A percentile compares a stretch with the other conserved stretches of the same genome.
Conservation (phyloP, 208 protist species). For the Trichomonas gallinae region DNA sequence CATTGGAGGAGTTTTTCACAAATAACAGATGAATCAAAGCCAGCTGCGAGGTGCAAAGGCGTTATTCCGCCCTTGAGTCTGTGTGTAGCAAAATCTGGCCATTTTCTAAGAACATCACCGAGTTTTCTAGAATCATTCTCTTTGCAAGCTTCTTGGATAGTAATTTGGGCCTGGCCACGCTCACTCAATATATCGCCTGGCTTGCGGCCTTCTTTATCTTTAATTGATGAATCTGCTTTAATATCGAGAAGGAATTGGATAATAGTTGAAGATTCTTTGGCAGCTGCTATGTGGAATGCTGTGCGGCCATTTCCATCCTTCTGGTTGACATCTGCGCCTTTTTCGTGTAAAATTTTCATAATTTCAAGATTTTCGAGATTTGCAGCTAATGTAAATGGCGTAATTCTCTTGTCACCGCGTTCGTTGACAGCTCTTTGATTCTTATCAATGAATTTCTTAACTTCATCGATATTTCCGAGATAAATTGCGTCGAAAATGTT, state of each 20-base stretch:
- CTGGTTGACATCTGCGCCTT: background rate
- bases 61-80: background rate
- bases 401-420: background rate
- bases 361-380: background rate
- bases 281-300: background rate
- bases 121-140: background rate
- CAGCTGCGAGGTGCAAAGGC: background rate
- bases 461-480: background rate
- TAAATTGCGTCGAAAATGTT: background rate
- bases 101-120: background rate
- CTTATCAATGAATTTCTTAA: background rate
- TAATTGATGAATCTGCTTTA: background rate
- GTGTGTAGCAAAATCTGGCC: background rate
- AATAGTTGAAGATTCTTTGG: background rate
- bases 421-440: background rate
- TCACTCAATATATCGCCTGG: background rate
- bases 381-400: background rate
- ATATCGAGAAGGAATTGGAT: background rate
- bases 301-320: background rate
- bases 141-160: background rate
- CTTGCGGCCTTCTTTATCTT: background rate
- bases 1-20: background rate
- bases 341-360: background rate
- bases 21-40: background rate
- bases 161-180: background rate